Conservation (phyloP, 2,329 filamentous ascomycete species). For the Calonectria pauciramosa region DNA sequence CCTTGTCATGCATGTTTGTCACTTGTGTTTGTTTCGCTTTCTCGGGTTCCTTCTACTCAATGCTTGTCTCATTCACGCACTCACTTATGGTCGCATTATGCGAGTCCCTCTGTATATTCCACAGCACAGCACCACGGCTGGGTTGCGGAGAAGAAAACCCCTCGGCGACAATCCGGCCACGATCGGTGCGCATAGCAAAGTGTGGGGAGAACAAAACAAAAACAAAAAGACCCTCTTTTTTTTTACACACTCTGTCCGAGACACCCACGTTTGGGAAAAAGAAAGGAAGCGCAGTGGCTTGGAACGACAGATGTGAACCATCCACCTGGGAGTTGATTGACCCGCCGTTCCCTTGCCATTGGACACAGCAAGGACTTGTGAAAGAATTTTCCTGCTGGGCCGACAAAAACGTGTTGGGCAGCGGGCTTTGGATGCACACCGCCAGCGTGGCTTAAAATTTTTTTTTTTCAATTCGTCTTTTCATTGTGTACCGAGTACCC, state of each 20-base stretch:
- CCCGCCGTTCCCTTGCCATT: slow-evolving; percentile 1
- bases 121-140: slow-evolving; percentile 20
- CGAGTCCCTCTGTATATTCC: slow-evolving; percentile 28
- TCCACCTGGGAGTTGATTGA: not conserved
- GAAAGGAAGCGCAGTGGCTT: not conserved
- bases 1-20: slow-evolving; percentile 27
- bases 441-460: slow-evolving; percentile 31
- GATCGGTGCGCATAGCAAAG: not conserved
- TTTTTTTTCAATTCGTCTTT: not conserved
- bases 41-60: not conserved
- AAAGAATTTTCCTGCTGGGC: slow-evolving; percentile 12
- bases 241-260: slow-evolving; percentile 17
- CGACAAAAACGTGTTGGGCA: slow-evolving; percentile 8
- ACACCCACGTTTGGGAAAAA: not conserved
- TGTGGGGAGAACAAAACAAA: slow-evolving; percentile 9
- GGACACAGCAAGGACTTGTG: not conserved
- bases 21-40: not conserved
- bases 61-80: slow-evolving; percentile 16
- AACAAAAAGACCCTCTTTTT: not conserved
- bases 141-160: slow-evolving; percentile 27
- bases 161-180: slow-evolving; percentile 30
- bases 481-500: not conserved
- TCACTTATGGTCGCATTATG: slow-evolving; percentile 24
- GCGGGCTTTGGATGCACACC: slow-evolving; percentile 14
- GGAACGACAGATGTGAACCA: not conserved